Percentiles rank a stretch among this genome's conserved stretches.
phyloP scores from a whole-genome alignment of 192 early-diverging fungal species.

The Backusella circina region DNA sequence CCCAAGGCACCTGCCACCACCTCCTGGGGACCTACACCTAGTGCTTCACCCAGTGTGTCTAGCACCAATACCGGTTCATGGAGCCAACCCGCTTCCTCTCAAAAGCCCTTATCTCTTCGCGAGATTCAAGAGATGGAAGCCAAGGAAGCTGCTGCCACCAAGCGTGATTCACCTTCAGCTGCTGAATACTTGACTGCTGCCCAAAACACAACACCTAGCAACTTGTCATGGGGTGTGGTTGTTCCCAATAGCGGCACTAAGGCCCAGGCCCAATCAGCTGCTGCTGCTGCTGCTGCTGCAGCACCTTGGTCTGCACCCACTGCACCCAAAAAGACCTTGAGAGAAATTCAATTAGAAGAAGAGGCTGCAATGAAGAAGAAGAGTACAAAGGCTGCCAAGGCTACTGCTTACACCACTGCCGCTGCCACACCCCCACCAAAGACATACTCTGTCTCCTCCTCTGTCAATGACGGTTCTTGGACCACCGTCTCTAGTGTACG shows the following conservation, averaged over 20 bases:
- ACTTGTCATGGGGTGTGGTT: conserved; percentile 38
- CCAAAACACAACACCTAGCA: conserved; percentile 3
- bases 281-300: conserved; percentile 17
- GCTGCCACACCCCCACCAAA: background rate
- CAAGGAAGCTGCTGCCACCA: conserved; percentile 26
- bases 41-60: conserved; percentile 2
- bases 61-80: background rate
- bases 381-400: conserved; percentile 25
- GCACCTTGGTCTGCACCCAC: conserved; percentile 33
- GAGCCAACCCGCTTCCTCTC: conserved; percentile 4
- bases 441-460: background rate
- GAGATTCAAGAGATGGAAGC: conserved; percentile 66
- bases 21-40: background rate
- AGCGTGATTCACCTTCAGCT: background rate
- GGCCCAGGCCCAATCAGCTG: background rate
- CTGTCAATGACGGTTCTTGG: conserved; percentile 26
- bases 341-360: conserved; percentile 56
- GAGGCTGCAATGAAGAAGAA: conserved; percentile 47
- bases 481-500: conserved; percentile 33
- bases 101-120: conserved; percentile 40
- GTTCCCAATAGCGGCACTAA: conserved; percentile 18
- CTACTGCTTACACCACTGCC: background rate
- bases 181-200: background rate
- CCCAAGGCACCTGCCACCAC: conserved; percentile 8
- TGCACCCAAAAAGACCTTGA: conserved; percentile 51